phyloP scores from a whole-genome alignment of 805 yeast species.

The Kluyveromyces siamensis region DNA sequence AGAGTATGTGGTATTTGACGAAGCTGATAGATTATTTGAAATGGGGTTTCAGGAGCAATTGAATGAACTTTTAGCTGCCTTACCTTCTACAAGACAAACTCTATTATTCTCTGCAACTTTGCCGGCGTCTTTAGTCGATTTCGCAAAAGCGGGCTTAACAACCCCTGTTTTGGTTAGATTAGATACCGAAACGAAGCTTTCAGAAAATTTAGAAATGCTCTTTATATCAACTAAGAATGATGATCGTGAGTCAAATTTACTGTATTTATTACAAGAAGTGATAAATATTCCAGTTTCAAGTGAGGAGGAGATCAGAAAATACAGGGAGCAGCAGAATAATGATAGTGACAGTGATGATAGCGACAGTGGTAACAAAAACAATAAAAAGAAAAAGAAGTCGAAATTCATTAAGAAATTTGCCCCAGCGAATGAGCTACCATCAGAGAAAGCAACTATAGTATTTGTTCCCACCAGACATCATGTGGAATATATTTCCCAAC shows the following conservation, averaged over 20 bases:
- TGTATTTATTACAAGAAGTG: constrained; percentile 70
- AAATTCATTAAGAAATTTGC: constrained; percentile 53
- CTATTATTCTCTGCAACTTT: constrained; percentile 89
- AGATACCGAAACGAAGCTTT: constrained; percentile 86
- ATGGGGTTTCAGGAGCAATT: constrained; percentile 93
- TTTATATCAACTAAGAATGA: constrained; percentile 71
- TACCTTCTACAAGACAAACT: constrained; percentile 80
- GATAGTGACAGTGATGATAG: constrained; percentile 45
- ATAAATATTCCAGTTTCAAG: constrained; percentile 79
- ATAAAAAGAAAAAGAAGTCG: constrained; percentile 31
- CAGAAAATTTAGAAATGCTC: constrained; percentile 86
- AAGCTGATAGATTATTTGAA: constrained; percentile 93
- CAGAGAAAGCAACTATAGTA: constrained; percentile 77
- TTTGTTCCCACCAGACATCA: constrained; percentile 98
- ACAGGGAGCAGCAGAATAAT: constrained; percentile 39
- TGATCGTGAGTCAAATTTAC: constrained; percentile 84
- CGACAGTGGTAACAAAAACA: constrained; percentile 29
- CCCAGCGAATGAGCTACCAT: constrained; percentile 75
- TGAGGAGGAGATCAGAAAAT: constrained; percentile 50
- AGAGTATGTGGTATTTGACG: constrained; percentile 91
- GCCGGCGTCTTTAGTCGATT: constrained; percentile 86
- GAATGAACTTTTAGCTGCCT: constrained; percentile 74
- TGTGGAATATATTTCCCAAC: constrained; percentile 75
- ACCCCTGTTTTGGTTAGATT: constrained; percentile 89
- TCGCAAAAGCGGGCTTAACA: constrained; percentile 91